Percentiles rank a stretch among this genome's conserved stretches.
Evolutionary conservation across 257 asterid species (phyloP).

Genomic region (Nicotiana noctiflora): DNA sequence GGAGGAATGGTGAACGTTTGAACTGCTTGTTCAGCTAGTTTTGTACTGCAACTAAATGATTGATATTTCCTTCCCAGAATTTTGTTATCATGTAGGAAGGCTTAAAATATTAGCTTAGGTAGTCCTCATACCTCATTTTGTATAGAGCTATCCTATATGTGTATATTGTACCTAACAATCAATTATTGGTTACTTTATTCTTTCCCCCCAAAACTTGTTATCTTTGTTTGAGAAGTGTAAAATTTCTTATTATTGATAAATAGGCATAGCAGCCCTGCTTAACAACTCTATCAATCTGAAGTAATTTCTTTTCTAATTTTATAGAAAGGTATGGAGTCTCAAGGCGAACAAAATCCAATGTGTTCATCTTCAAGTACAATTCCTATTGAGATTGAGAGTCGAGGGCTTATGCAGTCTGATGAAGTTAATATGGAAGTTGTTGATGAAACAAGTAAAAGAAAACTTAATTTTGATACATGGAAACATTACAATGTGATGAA

Average conservation of each 20-base stretch:
- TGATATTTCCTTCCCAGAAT: slow-evolving; percentile 6
- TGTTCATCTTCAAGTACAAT: no score
- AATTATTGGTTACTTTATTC: not conserved
- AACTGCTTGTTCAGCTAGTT: slow-evolving; percentile 1
- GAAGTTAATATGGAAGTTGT: no score
- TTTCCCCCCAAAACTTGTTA: not conserved
- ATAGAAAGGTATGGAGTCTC: no score
- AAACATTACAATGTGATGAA: no score
- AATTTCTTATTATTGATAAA: not conserved
- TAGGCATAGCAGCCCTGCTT: not conserved
- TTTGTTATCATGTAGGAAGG: not conserved
- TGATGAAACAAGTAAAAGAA: no score
- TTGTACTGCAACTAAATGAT: not conserved
- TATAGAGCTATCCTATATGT: not conserved
- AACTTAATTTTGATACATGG: no score
- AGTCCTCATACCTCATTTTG: slow-evolving; percentile 4
- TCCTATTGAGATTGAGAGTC: no score
- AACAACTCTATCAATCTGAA: no score
- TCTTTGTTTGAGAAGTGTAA: not conserved
- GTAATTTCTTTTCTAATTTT: no score
- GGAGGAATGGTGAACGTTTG: not conserved
- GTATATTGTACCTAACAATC: not conserved
- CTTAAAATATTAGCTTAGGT: not conserved
- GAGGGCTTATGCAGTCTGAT: no score
- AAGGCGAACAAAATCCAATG: no score